These are phyloP conservation scores for Solanum sitiens DNA, from an alignment of 257 asterid genomes.

Conservation along the genomic window DNA sequence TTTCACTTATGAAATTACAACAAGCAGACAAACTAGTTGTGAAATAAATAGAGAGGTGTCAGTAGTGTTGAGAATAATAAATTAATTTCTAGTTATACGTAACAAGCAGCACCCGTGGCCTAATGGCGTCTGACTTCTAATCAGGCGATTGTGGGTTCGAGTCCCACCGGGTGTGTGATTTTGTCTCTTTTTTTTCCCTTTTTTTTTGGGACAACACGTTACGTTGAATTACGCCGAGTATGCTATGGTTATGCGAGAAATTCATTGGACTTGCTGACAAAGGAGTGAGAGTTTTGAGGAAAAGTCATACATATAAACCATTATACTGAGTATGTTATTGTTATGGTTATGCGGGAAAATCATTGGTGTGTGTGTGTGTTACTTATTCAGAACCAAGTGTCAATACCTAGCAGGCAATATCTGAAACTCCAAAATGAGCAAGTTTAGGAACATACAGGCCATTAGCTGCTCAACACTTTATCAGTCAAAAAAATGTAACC, in stretches of 20 bases:
- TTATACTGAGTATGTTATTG: too few relatives aligned
- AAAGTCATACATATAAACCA: too few relatives aligned
- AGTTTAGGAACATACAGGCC: background rate
- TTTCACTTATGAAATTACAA: background rate
- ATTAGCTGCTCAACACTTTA: background rate
- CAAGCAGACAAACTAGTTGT: background rate
- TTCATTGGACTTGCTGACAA: too few relatives aligned
- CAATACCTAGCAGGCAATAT: background rate
- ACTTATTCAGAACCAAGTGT: background rate
- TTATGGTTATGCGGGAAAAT: too few relatives aligned
- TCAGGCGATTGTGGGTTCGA: slow-evolving; percentile 48
- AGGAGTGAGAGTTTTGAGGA: too few relatives aligned
- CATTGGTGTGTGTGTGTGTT: background rate
- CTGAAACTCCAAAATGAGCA: background rate
- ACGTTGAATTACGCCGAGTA: background rate
- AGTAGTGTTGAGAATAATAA: background rate
- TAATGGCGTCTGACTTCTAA: slow-evolving; percentile 49
- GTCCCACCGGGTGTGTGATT: slow-evolving; percentile 20
- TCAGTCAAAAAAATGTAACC: background rate
- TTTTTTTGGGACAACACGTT: too few relatives aligned
- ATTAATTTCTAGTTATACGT: fast-evolving
- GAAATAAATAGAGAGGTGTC: background rate
- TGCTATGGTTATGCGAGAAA: too few relatives aligned
- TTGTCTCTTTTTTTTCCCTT: fast-evolving
- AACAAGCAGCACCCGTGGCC: slow-evolving; percentile 11